Evolutionary conservation across 495 filamentous ascomycete species (phyloP), one percentile per base, ranked within the genome.

Genomic region (Trichoderma gamsii): DNA sequence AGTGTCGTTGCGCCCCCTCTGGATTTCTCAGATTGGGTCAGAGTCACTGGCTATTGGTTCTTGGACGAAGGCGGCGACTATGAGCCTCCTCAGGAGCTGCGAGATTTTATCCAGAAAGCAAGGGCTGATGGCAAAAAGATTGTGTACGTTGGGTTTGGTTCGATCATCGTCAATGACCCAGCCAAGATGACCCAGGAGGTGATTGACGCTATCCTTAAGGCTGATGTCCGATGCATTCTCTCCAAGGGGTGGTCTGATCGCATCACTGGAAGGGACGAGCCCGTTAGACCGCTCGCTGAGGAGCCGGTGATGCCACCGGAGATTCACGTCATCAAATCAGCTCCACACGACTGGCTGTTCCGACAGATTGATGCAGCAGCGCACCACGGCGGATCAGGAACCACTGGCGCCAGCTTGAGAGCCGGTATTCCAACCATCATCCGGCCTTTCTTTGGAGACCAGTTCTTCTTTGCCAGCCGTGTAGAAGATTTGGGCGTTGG

Each of bases 221-320:
- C 96, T 0, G 94, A 96, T 72, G 92, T 98, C 5, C 87, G 94
- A 61, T 98, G 96, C 72, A 95, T 99, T 72, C 83, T 99, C 9
- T 96, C 92, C 32, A 98, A 98, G 75, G 95, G 95, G n/a, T 99
- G 95, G 95, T 97, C 93, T n/a, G 95, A 98, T 76, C 87, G 93
- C 25, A 83, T 70, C 64, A 73, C 70, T 72, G 72, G 74, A 44
- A 81, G 87, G 56, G 80, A 86, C 27, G 82, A 83, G 64, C 76
- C 78, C 8, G 38, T 1, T 29, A 52, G 41, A 59, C 69, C 46
- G n/a, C 43, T 38, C 11, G 43, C n/a, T 61, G 75, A 84, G 0
- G 93, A 97, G 73, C 83, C 91, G 41, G 84, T 84, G 8, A 81
- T 99, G 8, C 94, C 95, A 2, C 79, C 85, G 0, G 89, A 92